Percentiles rank a stretch among this genome's conserved stretches.
phyloP scores from a whole-genome alignment of 2,329 filamentous ascomycete genomes.

The Sarocladiaceae sp. region DNA sequence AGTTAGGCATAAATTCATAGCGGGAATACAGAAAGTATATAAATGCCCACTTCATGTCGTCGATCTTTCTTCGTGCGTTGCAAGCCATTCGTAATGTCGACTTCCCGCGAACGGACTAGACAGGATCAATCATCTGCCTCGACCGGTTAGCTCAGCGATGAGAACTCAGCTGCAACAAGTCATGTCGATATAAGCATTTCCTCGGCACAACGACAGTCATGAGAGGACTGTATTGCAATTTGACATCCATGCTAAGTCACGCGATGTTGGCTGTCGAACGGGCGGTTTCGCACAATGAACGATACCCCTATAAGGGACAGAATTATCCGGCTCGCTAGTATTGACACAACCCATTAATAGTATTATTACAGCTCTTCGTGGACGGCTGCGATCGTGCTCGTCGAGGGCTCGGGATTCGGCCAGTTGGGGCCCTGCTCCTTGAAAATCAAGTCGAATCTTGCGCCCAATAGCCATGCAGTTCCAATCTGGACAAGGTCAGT shows the following conservation, averaged over 20 bases:
- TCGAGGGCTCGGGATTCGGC: not conserved
- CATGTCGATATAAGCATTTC: conserved; percentile 79
- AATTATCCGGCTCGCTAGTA: conserved; percentile 7
- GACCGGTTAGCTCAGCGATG: not conserved
- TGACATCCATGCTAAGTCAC: conserved; percentile 92
- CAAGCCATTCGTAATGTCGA: not conserved
- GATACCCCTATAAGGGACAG: too few species aligned
- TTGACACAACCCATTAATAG: not conserved
- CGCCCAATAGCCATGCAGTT: conserved; percentile 72
- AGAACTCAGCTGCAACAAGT: conserved; percentile 19
- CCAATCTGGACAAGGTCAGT: conserved; percentile 51
- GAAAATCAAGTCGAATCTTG: conserved; percentile 60
- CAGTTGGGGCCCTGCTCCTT: conserved; percentile 14
- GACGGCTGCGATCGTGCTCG: conserved; percentile 16
- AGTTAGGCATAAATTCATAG: not conserved
- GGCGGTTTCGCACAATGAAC: too few species aligned
- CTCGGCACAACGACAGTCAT: conserved; percentile 97
- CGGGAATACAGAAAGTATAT: not conserved
- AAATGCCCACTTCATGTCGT: not conserved
- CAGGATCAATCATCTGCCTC: too few species aligned
- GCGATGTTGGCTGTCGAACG: too few species aligned
- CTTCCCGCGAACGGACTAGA: not conserved
- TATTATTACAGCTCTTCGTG: conserved; percentile 29
- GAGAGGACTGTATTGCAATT: conserved; percentile 86
- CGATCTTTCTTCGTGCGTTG: not conserved